Evolutionary conservation across 805 yeast species (phyloP).

Genomic region (Schwanniomyces sp.): DNA sequence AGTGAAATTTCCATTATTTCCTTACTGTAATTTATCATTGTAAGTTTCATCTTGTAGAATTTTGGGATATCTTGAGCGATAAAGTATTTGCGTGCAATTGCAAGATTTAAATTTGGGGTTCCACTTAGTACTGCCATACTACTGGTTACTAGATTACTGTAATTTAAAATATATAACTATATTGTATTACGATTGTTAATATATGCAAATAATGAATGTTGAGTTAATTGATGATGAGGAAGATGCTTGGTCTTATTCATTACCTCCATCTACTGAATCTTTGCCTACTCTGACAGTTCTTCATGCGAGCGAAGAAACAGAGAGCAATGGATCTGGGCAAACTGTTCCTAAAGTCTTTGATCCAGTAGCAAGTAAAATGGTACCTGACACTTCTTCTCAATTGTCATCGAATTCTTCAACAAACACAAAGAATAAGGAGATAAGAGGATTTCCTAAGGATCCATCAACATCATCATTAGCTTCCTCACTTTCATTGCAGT

Average conservation of each 20-base stretch:
- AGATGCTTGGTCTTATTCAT: conserved; percentile 42
- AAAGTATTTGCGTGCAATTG: not conserved
- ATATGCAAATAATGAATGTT: not conserved
- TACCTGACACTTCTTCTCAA: conserved; percentile 3
- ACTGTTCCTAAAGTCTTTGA: not conserved
- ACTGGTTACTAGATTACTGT: no score
- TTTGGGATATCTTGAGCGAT: not conserved
- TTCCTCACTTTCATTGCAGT: conserved; percentile 28
- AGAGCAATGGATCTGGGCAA: not conserved
- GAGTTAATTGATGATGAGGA: conserved; percentile 30
- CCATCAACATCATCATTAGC: conserved; percentile 6
- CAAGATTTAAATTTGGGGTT: not conserved
- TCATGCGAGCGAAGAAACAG: not conserved
- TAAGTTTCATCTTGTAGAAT: no score
- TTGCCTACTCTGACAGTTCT: conserved; percentile 11
- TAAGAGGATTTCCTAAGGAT: not conserved
- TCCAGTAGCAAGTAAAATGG: not conserved
- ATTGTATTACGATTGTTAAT: not conserved
- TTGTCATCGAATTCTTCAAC: conserved; percentile 4
- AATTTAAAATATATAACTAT: no score
- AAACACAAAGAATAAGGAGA: not conserved
- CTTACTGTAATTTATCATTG: no score
- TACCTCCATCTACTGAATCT: conserved; percentile 35
- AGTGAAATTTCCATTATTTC: not conserved
- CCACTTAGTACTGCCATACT: not conserved